Conservation (phyloP, 306 rosid species). For the Quillaja saponaria region DNA sequence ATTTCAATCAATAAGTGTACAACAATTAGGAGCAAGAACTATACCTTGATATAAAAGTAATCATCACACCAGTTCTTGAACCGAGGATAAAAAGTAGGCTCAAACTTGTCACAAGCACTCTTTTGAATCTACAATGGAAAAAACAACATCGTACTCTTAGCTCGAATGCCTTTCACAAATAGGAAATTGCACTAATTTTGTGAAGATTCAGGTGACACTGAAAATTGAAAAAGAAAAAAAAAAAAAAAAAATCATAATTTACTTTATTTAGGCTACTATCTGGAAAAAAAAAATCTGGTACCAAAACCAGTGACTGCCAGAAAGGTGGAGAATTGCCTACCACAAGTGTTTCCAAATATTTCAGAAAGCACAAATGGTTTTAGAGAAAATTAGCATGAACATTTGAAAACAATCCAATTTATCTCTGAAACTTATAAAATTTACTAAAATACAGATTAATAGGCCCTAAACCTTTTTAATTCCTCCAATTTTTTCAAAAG, state of each 20-base stretch:
- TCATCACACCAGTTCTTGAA: conserved; percentile 99
- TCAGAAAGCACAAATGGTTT: no score
- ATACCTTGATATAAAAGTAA: conserved; percentile 92
- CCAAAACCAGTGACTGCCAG: no score
- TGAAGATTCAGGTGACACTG: conserved; percentile 8
- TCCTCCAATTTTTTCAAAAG: conserved; percentile 11
- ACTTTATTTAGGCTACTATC: background rate
- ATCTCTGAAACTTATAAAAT: no score
- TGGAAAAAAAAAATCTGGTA: background rate
- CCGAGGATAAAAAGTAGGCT: conserved; percentile 87
- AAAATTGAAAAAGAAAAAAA: conserved; percentile 5
- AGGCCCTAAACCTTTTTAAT: background rate
- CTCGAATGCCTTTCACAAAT: conserved; percentile 12
- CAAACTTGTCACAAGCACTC: conserved; percentile 87
- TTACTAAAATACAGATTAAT: no score
- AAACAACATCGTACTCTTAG: conserved; percentile 14
- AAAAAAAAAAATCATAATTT: no score
- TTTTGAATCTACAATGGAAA: conserved; percentile 66
- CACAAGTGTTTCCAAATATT: no score
- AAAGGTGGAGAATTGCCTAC: no score
- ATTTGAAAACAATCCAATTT: no score
- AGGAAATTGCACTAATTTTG: conserved; percentile 1
- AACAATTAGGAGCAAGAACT: conserved; percentile 11
- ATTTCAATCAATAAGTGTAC: conserved; percentile 6
- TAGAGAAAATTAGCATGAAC: no score